Conservation (phyloP, 805 yeast genomes). For the Yamadazyma nakazawae region DNA sequence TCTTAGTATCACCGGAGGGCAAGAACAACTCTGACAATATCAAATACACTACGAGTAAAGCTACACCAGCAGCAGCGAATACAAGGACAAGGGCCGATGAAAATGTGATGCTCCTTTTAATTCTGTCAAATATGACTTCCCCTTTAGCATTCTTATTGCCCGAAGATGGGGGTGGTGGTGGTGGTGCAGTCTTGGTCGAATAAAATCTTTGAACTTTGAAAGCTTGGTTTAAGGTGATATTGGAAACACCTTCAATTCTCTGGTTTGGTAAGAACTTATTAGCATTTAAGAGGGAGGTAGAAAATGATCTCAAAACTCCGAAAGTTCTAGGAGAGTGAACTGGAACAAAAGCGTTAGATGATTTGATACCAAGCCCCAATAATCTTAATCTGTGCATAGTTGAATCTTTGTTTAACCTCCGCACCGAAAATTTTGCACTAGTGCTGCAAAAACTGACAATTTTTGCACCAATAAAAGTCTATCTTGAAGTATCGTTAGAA, state of each 20-base stretch:
- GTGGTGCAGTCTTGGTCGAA: slow-evolving; percentile 23
- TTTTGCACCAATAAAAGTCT: not conserved
- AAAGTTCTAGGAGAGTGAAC: not conserved
- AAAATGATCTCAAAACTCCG: not conserved
- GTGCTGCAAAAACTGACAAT: not conserved
- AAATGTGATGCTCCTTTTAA: slow-evolving; percentile 59
- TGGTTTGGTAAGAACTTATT: not conserved
- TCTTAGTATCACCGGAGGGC: slow-evolving; percentile 88
- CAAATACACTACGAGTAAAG: slow-evolving; percentile 67
- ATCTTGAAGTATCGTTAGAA: not conserved
- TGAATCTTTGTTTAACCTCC: slow-evolving; percentile 6
- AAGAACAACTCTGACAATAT: slow-evolving; percentile 76
- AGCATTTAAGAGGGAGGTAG: not conserved
- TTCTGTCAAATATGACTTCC: slow-evolving; percentile 39
- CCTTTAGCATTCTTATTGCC: slow-evolving; percentile 40
- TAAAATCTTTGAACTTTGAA: slow-evolving; percentile 7
- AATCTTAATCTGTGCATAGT: not conserved
- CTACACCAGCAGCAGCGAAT: slow-evolving; percentile 64
- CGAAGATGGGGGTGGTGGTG: slow-evolving; percentile 37
- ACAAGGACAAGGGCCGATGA: slow-evolving; percentile 60
- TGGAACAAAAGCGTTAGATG: not conserved
- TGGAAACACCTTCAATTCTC: not conserved
- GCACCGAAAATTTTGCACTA: slow-evolving; percentile 13
- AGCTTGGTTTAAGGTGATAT: not conserved
- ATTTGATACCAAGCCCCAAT: not conserved